Base-by-base conservation (phyloP, 306 rosid genomes). In the Heteromeles arbutifolia region DNA sequence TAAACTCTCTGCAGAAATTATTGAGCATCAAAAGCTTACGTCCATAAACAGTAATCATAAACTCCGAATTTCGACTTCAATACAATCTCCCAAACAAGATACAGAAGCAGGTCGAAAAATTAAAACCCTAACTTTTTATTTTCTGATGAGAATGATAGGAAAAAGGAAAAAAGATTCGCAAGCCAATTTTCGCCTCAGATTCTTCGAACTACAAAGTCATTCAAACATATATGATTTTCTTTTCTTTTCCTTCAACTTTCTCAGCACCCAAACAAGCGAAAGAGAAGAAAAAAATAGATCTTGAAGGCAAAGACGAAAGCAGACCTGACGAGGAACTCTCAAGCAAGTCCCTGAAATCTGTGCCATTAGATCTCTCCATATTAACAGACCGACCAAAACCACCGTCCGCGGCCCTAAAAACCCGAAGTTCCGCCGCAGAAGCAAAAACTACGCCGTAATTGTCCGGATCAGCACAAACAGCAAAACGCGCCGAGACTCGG, bases 331-430 rank as follows among this genome's bases (percentile, higher is more conserved):
- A 76, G 44, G 84, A 81, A 34, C 32, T 70, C 32, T 37, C 48
- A 24, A 65, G 54, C 50, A 70, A 71, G 69, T 72, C 81, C 11
- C 64, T 41, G 65, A 65, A 65, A 70, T 81, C 84, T 12, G 39
- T 7, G 64, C 77, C 69, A n/a, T 32, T 57, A 65, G 84, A 81
- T 81, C 84, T 76, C 74, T 81, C 81, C 84, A 81, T 81, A 65
- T 68, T 53, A 29, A 65, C 62, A 39, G 26, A 79, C 45, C 48
- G 13, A 29, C 24, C 22, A 64, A 31, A 15, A 61, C 54, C 21
- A 18, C 24, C 52, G 24, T 22, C 75, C 68, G 34, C 62, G 50
- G 61, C 70, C 74, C 77, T 11, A 62, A 71, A 64, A 78, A 72
- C 41, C 24, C 44, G 34, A 43, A 9, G 61, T 45, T 62, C 41